These are phyloP conservation scores for Rhizoclosmatium sp. DNA, from an alignment of 192 early-diverging fungal species.

Conservation along the genomic window DNA sequence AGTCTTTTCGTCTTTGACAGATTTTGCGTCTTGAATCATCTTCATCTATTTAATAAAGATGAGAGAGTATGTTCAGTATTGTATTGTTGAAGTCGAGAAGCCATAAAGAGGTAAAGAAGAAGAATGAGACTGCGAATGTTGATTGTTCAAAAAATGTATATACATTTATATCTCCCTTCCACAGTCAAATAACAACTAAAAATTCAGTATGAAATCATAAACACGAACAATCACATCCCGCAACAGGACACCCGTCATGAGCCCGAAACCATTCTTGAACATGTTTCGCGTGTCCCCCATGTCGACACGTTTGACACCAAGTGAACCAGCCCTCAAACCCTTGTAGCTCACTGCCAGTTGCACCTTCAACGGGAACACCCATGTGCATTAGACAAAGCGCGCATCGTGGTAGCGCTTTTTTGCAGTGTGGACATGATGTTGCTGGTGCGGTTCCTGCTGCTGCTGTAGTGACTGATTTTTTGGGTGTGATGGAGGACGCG, in stretches of 20 bases:
- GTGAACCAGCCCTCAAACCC: conserved; percentile 88
- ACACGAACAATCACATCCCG: conserved; percentile 86
- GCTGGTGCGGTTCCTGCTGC: neutral
- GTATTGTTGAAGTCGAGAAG: no score
- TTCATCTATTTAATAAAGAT: no score
- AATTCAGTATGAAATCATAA: neutral
- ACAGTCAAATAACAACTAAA: no score
- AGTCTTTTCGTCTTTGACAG: no score
- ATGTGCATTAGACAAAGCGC: conserved; percentile 35
- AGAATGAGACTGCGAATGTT: no score
- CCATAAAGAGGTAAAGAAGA: no score
- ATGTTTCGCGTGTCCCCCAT: conserved; percentile 94
- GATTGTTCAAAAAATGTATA: no score
- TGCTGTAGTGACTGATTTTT: neutral
- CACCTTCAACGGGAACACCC: neutral
- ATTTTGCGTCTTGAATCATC: no score
- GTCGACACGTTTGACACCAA: conserved; percentile 98
- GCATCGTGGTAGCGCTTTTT: conserved; percentile 37
- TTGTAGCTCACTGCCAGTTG: conserved; percentile 7
- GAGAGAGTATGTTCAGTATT: no score
- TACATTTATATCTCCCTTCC: no score
- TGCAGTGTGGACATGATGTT: conserved; percentile 34
- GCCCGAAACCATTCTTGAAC: conserved; percentile 90
- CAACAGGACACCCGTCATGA: conserved; percentile 87
- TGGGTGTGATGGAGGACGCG: neutral